phyloP scores from a whole-genome alignment of 208 protist species.

The Blechomonas ayalai region DNA sequence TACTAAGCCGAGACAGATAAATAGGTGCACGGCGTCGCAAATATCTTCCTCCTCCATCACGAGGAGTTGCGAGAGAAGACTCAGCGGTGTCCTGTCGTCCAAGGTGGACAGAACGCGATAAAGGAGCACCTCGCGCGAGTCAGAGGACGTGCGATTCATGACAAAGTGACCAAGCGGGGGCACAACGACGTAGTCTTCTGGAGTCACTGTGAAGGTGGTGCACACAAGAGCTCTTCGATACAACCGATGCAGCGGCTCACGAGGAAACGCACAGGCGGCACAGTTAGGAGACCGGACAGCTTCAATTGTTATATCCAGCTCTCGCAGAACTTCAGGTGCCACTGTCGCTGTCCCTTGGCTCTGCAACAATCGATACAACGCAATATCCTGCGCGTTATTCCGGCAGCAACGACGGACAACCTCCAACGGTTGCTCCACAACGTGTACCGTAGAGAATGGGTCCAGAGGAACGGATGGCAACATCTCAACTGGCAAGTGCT shows the following conservation, averaged over 20 bases:
- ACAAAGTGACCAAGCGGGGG: slow-evolving; percentile 94
- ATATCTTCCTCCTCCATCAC: slow-evolving; percentile 88
- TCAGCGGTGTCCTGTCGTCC: slow-evolving; percentile 91
- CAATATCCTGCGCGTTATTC: slow-evolving; percentile 24
- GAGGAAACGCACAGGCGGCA: slow-evolving; percentile 54
- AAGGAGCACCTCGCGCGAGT: slow-evolving; percentile 93
- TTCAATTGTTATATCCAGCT: slow-evolving; percentile 5
- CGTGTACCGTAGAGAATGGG: slow-evolving; percentile 49
- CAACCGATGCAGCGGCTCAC: slow-evolving; percentile 34
- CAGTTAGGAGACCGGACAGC: slow-evolving; percentile 20
- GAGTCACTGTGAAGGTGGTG: slow-evolving; percentile 74
- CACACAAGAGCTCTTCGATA: slow-evolving; percentile 89
- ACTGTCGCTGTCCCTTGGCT: slow-evolving; percentile 15
- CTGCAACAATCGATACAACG: slow-evolving; percentile 39
- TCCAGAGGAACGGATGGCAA: slow-evolving; percentile 28
- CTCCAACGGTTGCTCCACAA: slow-evolving; percentile 24
- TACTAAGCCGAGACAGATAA: slow-evolving; percentile 87
- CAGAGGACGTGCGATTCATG: slow-evolving; percentile 95
- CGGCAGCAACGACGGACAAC: slow-evolving; percentile 10
- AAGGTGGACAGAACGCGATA: slow-evolving; percentile 95
- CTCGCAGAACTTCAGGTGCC: slow-evolving; percentile 4
- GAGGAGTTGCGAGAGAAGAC: slow-evolving; percentile 87
- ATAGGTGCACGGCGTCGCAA: slow-evolving; percentile 86
- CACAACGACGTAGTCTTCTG: slow-evolving; percentile 87
- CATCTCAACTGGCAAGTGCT: slow-evolving; percentile 52